These are phyloP conservation scores for Ceriops zippeliana DNA, from an alignment of 345 rosid genomes.

Conservation along the genomic window DNA sequence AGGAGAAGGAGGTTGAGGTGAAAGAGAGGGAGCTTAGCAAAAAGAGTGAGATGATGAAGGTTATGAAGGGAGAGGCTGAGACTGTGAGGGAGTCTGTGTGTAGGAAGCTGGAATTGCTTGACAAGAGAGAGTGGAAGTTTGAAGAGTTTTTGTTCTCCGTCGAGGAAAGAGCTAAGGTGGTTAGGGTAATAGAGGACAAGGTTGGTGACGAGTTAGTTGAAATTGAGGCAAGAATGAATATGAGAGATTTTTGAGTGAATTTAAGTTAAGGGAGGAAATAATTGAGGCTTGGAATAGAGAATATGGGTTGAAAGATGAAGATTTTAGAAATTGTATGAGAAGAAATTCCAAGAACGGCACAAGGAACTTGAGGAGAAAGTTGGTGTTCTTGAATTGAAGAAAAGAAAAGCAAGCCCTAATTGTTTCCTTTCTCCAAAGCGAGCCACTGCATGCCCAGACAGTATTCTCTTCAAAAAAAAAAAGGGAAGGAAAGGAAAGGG, in stretches of 20 bases:
- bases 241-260: neutral
- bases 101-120: neutral
- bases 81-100: conserved; percentile 15
- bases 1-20: conserved; percentile 4
- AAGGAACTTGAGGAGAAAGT: neutral
- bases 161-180: neutral
- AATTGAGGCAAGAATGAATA: neutral
- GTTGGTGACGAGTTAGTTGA: neutral
- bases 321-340: neutral
- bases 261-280: neutral
- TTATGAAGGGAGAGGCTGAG: neutral
- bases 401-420: too few relatives aligned
- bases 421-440: too few relatives aligned
- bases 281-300: conserved; percentile 11
- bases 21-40: neutral
- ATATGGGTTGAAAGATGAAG: neutral
- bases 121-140: neutral
- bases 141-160: too few relatives aligned
- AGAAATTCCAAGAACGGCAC: neutral
- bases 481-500: too few relatives aligned
- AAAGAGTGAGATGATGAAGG: neutral
- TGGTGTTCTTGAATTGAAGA: neutral
- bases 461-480: too few relatives aligned
- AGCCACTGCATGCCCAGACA: too few relatives aligned
- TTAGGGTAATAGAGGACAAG: neutral